phyloP scores from a whole-genome alignment of 306 rosid species.

The Datisca glomerata region DNA sequence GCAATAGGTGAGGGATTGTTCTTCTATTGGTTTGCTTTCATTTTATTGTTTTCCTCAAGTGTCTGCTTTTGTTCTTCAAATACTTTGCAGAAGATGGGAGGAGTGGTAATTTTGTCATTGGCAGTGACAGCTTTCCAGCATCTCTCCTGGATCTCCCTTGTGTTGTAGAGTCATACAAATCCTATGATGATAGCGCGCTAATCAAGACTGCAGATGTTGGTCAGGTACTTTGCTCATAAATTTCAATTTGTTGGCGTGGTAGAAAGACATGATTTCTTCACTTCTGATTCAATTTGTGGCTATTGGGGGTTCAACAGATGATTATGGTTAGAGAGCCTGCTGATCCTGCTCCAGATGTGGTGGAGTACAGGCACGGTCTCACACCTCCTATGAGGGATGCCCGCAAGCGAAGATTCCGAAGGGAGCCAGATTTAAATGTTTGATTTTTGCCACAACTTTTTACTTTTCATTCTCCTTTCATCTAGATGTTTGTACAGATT shows the following conservation, averaged over 20 bases:
- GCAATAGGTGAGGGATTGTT: not conserved
- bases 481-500: no score
- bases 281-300: constrained; percentile 10
- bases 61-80: constrained; percentile 5
- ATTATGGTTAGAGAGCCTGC: constrained; percentile 54
- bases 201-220: constrained; percentile 65
- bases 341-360: constrained; percentile 49
- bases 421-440: constrained; percentile 90
- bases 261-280: not conserved
- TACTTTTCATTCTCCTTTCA: not conserved
- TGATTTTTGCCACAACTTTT: not conserved
- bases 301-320: constrained; percentile 30
- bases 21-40: not conserved
- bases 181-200: constrained; percentile 67
- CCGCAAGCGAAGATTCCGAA: constrained; percentile 78
- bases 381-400: constrained; percentile 98
- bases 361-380: constrained; percentile 82
- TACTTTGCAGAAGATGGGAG: constrained; percentile 45
- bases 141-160: constrained; percentile 78
- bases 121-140: constrained; percentile 63
- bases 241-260: not conserved
- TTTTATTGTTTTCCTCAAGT: not conserved
- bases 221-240: constrained; percentile 26
- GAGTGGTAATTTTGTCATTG: constrained; percentile 43
- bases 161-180: constrained; percentile 73